phyloP scores from a whole-genome alignment of 768 basidiomycete species.

The Dentipellis sp. region DNA sequence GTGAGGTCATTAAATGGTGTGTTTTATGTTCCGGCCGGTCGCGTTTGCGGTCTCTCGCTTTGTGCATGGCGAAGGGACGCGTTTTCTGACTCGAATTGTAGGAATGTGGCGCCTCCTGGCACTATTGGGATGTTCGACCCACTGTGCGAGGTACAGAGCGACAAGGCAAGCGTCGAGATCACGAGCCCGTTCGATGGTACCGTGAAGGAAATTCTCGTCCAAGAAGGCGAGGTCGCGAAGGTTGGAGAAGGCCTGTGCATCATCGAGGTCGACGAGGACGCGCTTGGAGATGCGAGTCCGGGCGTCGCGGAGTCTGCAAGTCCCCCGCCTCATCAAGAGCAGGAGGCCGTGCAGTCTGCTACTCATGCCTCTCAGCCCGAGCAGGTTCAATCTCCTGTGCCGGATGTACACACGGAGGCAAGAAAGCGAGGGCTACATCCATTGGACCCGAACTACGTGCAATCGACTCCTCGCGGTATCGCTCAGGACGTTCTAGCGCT shows the following conservation, averaged over 20 bases:
- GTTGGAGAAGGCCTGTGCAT: constrained; percentile 72
- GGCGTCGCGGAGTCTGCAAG: constrained; percentile 10
- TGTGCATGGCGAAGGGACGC: background rate
- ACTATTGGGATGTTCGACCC: constrained; percentile 56
- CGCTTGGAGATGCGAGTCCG: constrained; percentile 2
- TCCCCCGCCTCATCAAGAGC: constrained; percentile 2
- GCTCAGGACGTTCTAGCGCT: constrained; percentile 47
- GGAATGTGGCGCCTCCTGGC: constrained; percentile 51
- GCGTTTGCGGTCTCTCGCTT: background rate
- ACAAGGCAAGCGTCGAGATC: constrained; percentile 88
- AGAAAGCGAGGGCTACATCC: constrained; percentile 38
- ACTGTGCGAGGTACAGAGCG: constrained; percentile 80
- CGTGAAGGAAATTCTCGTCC: constrained; percentile 61
- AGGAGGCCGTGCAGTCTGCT: constrained; percentile 1
- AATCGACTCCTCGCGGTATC: constrained; percentile 5
- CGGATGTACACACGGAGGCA: background rate
- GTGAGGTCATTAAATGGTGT: constrained; percentile 82
- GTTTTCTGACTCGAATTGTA: constrained; percentile 19
- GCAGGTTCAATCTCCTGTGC: background rate
- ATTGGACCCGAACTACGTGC: constrained; percentile 46
- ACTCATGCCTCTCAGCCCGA: constrained; percentile 2
- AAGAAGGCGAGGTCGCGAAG: constrained; percentile 78
- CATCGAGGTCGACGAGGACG: constrained; percentile 72
- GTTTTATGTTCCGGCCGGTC: constrained; percentile 20
- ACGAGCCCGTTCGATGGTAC: constrained; percentile 79